Conservation (phyloP, 2,329 filamentous ascomycete genomes). For the Huntiella savannae region DNA sequence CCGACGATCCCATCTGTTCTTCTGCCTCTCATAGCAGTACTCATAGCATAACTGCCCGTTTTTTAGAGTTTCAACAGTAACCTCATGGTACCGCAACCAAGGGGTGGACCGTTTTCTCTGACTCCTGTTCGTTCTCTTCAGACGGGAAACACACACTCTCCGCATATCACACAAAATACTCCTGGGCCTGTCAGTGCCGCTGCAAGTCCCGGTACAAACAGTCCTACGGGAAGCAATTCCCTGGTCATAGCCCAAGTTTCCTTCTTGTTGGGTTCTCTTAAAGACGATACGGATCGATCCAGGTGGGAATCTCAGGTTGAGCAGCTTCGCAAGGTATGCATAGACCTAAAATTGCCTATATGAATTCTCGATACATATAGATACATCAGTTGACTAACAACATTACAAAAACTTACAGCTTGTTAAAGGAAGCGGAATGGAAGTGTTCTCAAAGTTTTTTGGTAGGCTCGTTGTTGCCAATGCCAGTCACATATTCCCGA, state of each 20-base stretch:
- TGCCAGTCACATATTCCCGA: slow-evolving; percentile 77
- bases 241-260: slow-evolving; percentile 93
- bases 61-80: slow-evolving; percentile 13
- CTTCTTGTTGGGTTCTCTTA: slow-evolving; percentile 81
- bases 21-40: neutral
- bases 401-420: slow-evolving; percentile 34
- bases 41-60: neutral
- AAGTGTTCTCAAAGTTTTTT: slow-evolving; percentile 93
- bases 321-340: slow-evolving; percentile 70
- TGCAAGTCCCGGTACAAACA: slow-evolving; percentile 42
- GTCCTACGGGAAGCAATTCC: slow-evolving; percentile 43
- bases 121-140: slow-evolving; percentile 37
- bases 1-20: neutral
- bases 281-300: slow-evolving; percentile 72
- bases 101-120: slow-evolving; percentile 46
- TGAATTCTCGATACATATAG: neutral
- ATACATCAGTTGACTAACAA: neutral
- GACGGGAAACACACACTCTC: slow-evolving; percentile 35
- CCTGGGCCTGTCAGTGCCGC: slow-evolving; percentile 37
- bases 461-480: slow-evolving; percentile 80
- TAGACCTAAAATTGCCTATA: neutral
- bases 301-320: slow-evolving; percentile 89
- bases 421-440: slow-evolving; percentile 96
- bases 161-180: slow-evolving; percentile 31
- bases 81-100: slow-evolving; percentile 40